A percentile compares a stretch with the other conserved stretches of the same genome.
phyloP scores from a whole-genome alignment of 1,284 basidiomycete species.

The Bjerkandera adusta region DNA sequence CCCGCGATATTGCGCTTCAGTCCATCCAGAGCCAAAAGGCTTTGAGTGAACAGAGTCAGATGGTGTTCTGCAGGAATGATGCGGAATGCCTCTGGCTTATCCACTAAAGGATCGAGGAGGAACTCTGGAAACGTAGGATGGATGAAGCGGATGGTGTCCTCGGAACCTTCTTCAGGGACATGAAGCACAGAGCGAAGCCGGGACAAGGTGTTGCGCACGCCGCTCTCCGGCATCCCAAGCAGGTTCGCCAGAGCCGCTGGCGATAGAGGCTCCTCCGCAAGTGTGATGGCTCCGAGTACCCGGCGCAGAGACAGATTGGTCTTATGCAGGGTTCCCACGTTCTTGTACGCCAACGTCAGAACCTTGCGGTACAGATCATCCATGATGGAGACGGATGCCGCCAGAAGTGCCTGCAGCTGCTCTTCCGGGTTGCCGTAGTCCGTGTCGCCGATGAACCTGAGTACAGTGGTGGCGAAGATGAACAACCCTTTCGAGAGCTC shows the following conservation, averaged over 20 bases:
- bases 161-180: no score
- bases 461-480: conserved; percentile 1
- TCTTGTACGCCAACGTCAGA: neutral
- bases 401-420: neutral
- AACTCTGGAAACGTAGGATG: conserved; percentile 25
- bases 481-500: neutral
- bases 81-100: no score
- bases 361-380: neutral
- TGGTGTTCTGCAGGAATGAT: no score
- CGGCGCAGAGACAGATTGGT: neutral
- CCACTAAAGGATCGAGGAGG: no score
- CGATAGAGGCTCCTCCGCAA: neutral
- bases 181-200: conserved; percentile 14
- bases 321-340: neutral
- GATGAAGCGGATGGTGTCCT: conserved; percentile 14
- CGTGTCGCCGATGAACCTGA: conserved; percentile 9
- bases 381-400: no score
- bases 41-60: no score
- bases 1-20: no score
- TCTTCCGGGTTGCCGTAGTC: neutral
- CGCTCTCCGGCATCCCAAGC: neutral
- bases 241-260: neutral
- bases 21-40: no score
- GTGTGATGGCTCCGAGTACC: neutral
- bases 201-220: neutral